A percentile compares a stretch with the other conserved stretches of the same genome.
phyloP scores from a whole-genome alignment of 2,329 filamentous ascomycete species.

The Cadophora gregata region DNA sequence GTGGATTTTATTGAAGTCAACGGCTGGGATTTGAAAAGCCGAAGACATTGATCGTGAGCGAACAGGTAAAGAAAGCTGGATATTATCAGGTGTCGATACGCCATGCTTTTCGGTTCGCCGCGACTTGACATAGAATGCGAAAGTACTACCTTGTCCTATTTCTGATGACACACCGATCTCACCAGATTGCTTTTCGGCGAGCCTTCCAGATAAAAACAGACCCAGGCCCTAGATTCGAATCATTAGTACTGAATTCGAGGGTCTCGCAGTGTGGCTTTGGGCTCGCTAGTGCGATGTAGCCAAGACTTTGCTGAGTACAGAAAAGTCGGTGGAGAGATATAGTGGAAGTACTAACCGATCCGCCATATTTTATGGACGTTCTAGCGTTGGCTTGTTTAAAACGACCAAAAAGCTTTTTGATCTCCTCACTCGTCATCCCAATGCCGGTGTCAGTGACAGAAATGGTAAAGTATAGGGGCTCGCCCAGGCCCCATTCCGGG shows the following conservation, averaged over 20 bases:
- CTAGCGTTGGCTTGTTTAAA: conserved; percentile 79
- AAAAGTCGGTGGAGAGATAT: neutral
- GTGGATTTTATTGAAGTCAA: conserved; percentile 33
- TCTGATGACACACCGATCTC: conserved; percentile 76
- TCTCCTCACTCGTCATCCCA: conserved; percentile 72
- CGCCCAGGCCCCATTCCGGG: conserved; percentile 43
- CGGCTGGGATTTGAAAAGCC: neutral
- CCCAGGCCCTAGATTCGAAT: conserved; percentile 61
- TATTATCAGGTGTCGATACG: conserved; percentile 56
- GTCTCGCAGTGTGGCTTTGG: neutral
- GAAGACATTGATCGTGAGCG: neutral
- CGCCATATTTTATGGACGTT: conserved; percentile 77
- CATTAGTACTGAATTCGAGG: neutral
- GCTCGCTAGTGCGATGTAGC: neutral
- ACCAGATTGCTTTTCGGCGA: conserved; percentile 80
- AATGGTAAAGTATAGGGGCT: conserved; percentile 72
- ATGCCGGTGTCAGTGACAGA: conserved; percentile 79
- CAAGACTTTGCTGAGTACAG: neutral
- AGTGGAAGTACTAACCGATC: conserved; percentile 51
- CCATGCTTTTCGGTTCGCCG: conserved; percentile 43
- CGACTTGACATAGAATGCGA: conserved; percentile 76
- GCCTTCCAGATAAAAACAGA: conserved; percentile 76
- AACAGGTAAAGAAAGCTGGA: neutral
- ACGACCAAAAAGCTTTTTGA: conserved; percentile 76
- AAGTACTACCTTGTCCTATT: conserved; percentile 72